Conservation (phyloP, 768 basidiomycete species). For the Crucibulum laeve region DNA sequence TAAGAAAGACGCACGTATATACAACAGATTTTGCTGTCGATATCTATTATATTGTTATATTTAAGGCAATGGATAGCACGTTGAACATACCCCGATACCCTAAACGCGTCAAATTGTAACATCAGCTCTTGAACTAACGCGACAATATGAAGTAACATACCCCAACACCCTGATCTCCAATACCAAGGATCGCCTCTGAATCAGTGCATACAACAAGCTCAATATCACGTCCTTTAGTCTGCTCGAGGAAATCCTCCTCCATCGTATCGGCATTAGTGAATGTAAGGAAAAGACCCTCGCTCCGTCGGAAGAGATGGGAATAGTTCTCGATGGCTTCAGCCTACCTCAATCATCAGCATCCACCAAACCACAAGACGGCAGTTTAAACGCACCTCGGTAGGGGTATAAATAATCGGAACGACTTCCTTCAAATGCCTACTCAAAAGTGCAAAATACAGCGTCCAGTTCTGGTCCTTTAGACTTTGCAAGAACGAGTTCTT, state of each 20-base stretch:
- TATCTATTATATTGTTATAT: constrained; percentile 37
- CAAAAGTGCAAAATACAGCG: constrained; percentile 72
- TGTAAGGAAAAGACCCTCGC: constrained; percentile 73
- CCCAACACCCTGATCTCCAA: constrained; percentile 64
- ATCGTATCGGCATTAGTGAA: constrained; percentile 59
- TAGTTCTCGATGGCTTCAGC: constrained; percentile 82
- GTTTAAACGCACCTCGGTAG: constrained; percentile 53
- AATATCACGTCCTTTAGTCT: constrained; percentile 55
- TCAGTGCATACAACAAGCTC: constrained; percentile 84
- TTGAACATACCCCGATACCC: constrained; percentile 46
- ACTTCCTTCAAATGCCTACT: constrained; percentile 56
- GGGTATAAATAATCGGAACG: constrained; percentile 76
- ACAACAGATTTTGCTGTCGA: constrained; percentile 76
- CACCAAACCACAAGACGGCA: background rate
- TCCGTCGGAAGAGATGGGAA: constrained; percentile 77
- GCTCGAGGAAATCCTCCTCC: constrained; percentile 74
- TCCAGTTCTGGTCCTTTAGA: constrained; percentile 77
- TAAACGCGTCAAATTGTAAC: constrained; percentile 13
- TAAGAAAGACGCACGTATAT: constrained; percentile 48
- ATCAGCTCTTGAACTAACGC: constrained; percentile 5
- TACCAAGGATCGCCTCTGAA: constrained; percentile 80
- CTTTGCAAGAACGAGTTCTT: constrained; percentile 80
- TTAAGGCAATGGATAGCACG: background rate
- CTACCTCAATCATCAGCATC: constrained; percentile 23
- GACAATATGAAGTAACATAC: constrained; percentile 19